phyloP scores from a whole-genome alignment of 1,284 basidiomycete species.

The Microbotryum scabiosae region DNA sequence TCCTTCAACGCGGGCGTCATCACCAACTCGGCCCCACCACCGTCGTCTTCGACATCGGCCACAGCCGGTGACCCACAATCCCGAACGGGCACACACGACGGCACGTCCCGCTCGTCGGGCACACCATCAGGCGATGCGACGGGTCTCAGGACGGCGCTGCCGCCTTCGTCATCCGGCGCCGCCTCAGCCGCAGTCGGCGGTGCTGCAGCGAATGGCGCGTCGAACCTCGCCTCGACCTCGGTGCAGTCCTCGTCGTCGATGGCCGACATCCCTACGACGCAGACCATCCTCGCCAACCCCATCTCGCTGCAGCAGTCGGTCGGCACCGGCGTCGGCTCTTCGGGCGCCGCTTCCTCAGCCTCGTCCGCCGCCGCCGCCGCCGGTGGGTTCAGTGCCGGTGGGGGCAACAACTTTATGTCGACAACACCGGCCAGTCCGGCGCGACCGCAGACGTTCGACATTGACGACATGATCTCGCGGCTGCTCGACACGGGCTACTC shows the following conservation, averaged over 20 bases:
- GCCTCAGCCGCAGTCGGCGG: not conserved
- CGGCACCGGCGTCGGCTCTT: too few relatives aligned
- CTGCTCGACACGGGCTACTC: conserved; percentile 95
- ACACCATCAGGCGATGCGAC: not conserved
- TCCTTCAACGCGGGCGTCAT: not conserved
- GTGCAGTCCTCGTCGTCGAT: not conserved
- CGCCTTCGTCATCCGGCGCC: not conserved
- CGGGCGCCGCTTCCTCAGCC: not conserved
- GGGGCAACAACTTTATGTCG: too few relatives aligned
- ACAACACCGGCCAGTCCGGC: not conserved
- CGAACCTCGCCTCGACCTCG: not conserved
- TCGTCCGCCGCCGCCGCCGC: not conserved
- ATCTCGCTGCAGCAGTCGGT: conserved; percentile 17
- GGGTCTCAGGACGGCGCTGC: not conserved
- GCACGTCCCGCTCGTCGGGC: not conserved
- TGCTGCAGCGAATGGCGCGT: not conserved
- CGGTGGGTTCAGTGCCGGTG: too few relatives aligned
- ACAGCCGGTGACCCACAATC: not conserved
- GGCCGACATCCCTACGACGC: conserved; percentile 38
- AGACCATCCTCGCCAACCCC: conserved; percentile 41
- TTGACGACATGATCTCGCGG: conserved; percentile 97
- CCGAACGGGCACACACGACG: not conserved
- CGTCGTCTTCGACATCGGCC: conserved; percentile 1
- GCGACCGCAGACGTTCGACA: conserved; percentile 57
- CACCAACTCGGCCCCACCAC: not conserved